Base-by-base conservation (phyloP, 495 filamentous ascomycete genomes). In the Xylaria curta region DNA sequence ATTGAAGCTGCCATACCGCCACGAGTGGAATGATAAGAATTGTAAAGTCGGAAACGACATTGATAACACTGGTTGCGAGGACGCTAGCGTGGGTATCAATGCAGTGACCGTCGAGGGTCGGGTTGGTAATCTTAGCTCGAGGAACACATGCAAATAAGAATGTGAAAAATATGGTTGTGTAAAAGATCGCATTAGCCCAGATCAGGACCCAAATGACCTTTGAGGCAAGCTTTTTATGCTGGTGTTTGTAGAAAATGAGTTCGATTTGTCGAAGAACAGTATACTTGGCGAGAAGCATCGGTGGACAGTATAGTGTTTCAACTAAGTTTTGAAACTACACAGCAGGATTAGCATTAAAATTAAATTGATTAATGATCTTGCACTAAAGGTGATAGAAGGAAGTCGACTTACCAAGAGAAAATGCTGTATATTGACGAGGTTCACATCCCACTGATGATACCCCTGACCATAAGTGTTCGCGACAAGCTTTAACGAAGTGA, bases 51-150 rank as follows among this genome's bases (percentile, higher is more conserved):
- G 82, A 83, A 42, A 80, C 70, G 26, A 84, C 75, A 70, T 82
- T 81, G 64, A 83, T 73, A 49, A 73, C 72, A 24, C 78, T 77
- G 1, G 79, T 79, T 19, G 78, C 75, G 73, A 88, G 86, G 70
- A 79, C 79, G 13, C 81, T 72, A 10, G 77, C 67, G 42, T 81
- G 75, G 24, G 75, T 75, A 72, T 80, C 82, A 68, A 91, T 82
- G 75, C 90, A 92, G n/a, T 70, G 65, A 7, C 69, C 79, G 76
- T 44, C 77, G 76, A 73, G 47, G 7, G 40, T 73, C 7, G 76
- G 75, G 26, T 74, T 70, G 28, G 61, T 47, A 19, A 73, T 73
- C 13, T 76, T 75, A 40, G 70, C 62, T 61, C 73, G 74, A 0
- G 73, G 72, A 10, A 76, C 46, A 31, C 75, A 76, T 3, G 74